These are phyloP conservation scores for Thelonectria olida DNA, from an alignment of 2,329 filamentous ascomycete genomes.

Conservation along the genomic window DNA sequence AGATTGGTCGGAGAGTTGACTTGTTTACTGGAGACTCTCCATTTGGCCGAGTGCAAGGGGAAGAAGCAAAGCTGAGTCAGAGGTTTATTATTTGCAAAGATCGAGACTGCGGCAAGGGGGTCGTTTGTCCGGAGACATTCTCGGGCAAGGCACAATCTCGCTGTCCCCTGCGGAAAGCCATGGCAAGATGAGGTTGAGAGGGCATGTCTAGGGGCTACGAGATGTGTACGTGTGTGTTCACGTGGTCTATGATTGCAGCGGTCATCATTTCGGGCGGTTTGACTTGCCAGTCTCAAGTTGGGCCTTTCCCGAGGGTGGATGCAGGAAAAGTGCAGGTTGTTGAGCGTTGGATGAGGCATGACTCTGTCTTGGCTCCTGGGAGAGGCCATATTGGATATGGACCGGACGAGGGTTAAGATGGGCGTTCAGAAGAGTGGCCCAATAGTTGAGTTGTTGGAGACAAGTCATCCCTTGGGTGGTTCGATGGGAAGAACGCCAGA, in stretches of 20 bases:
- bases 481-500: too few relatives aligned
- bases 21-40: background rate
- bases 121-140: background rate
- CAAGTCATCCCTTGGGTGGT: too few relatives aligned
- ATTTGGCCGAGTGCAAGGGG: background rate
- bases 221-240: background rate
- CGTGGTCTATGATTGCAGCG: background rate
- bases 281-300: background rate
- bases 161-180: too few relatives aligned
- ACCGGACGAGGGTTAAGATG: too few relatives aligned
- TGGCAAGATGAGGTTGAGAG: background rate
- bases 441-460: too few relatives aligned
- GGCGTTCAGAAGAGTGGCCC: too few relatives aligned
- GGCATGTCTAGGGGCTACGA: background rate
- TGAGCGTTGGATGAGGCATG: background rate
- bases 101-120: background rate
- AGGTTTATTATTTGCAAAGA: background rate
- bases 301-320: background rate
- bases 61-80: background rate
- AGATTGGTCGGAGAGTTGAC: too few relatives aligned
- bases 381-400: too few relatives aligned
- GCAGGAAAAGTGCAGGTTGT: background rate
- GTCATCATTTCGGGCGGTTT: background rate
- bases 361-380: too few relatives aligned
- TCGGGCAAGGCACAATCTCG: background rate